Evolutionary conservation across 2,329 filamentous ascomycete species (phyloP), one percentile per base, ranked within the genome.

Genomic region (Claviceps spartinae): DNA sequence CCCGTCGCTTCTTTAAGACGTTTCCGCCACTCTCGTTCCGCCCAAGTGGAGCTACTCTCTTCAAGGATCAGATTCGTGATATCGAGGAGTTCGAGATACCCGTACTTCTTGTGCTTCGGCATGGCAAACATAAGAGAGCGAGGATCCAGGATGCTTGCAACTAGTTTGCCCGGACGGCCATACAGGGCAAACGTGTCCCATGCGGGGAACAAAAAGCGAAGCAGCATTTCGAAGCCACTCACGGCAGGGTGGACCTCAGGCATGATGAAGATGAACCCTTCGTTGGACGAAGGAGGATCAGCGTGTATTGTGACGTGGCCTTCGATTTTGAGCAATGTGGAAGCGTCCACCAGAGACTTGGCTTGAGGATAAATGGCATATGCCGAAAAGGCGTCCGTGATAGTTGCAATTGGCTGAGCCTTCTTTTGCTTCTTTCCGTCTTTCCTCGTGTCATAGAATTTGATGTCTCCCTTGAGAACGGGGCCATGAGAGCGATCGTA

Each of bases 221-320:
- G 74, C 76, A 98, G 85, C 76, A 94, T 96, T 67, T 97, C 93
- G 59, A 97, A 95, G 0, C 93, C 93, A 51, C 82, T 86, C 13
- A 98, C 86, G 18, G 88, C 90, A n/a, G 91, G 85, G 61, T 88
- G 88, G 1, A 85, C 80, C 66, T 98, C 93, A 4, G 93, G 93
- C 90, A 98, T 96, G 59, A 97, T 83, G 63, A 98, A 98, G 4
- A 98, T 88, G 61, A 96, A 96, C 0, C 93, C 93, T 65, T 98
- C 93, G 0, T 85, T 86, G 2, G 82, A 81, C 0, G 85, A 83
- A 24, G 88, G 82, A 8, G 86, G 83, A 13, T 82, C 79, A 0
- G 85, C 84, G 68, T 96, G 89, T 41, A 96, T 87, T 0, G 86
- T 89, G 55, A 98, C 88, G 56, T 82, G 81, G 9, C 90, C 93